phyloP scores from a whole-genome alignment of 129 eudicot genomes.

The Rutidosis leptorrhynchoides region DNA sequence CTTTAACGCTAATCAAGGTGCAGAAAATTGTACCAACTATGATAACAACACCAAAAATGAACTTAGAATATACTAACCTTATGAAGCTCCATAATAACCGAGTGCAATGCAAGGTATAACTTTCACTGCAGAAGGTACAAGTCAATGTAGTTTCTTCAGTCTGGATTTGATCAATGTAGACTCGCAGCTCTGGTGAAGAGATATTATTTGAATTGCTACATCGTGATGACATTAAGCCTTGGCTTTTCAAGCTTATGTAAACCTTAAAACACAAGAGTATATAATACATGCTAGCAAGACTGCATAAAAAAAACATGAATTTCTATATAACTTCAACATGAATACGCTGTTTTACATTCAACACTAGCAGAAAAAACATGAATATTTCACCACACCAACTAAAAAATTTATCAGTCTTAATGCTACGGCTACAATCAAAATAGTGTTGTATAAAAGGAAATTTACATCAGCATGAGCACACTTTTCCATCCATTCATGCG shows the following conservation, averaged over 20 bases:
- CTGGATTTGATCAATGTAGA: conserved; percentile 6
- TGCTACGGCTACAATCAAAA: conserved; percentile 8
- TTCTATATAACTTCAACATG: conserved; percentile 25
- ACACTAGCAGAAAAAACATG: conserved; percentile 11
- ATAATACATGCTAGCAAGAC: too few species aligned
- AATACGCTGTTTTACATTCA: conserved; percentile 22
- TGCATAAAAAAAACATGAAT: too few species aligned
- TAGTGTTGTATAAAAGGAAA: background rate
- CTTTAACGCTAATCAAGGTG: conserved; percentile 1
- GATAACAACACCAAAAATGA: too few species aligned
- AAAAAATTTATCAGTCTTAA: background rate
- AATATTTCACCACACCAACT: conserved; percentile 9
- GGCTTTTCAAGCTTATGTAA: background rate
- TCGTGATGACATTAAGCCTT: background rate
- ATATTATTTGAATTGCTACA: background rate
- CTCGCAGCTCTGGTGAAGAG: background rate
- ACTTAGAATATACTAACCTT: conserved; percentile 10
- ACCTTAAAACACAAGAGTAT: too few species aligned
- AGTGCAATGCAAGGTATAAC: conserved; percentile 13
- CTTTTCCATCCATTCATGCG: conserved; percentile 19
- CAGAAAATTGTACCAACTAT: too few species aligned
- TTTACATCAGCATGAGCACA: conserved; percentile 13
- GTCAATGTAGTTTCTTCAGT: conserved; percentile 8
- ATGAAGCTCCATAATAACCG: conserved; percentile 19
- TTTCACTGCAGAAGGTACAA: conserved; percentile 10